These are phyloP conservation scores for Urochloa ruziziensis DNA, from an alignment of 176 grass and related monocot genomes.

Conservation along the genomic window DNA sequence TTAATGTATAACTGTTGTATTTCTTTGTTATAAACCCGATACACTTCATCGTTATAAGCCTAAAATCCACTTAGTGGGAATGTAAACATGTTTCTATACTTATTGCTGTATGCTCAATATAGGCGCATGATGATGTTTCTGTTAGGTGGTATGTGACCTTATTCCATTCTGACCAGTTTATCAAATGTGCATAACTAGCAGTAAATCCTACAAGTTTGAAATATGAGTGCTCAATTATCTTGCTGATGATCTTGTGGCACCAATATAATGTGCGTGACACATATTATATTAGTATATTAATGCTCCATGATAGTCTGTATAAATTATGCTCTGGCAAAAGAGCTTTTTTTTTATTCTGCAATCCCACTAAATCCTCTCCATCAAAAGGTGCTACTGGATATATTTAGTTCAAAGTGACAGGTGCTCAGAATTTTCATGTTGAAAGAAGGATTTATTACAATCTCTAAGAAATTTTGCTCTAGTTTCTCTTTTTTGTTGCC, in stretches of 20 bases:
- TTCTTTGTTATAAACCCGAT: not conserved
- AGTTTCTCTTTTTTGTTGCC: not conserved
- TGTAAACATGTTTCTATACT: not conserved
- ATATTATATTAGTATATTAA: not conserved
- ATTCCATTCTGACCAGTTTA: not conserved
- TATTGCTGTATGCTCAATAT: not conserved
- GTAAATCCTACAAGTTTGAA: not conserved
- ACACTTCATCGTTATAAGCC: not conserved
- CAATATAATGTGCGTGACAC: not conserved
- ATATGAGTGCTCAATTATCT: not conserved
- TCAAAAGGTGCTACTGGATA: not conserved
- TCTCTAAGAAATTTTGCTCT: constrained; percentile 13
- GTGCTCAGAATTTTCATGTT: constrained; percentile 3
- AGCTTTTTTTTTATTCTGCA: not conserved
- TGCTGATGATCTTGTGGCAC: not conserved
- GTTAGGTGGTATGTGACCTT: not conserved
- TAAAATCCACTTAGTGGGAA: not conserved
- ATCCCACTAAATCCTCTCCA: not conserved
- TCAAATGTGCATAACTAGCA: constrained; percentile 22
- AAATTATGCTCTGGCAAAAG: not conserved
- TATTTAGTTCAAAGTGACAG: not conserved
- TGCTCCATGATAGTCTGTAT: not conserved
- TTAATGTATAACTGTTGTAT: not conserved
- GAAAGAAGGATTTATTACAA: not conserved
- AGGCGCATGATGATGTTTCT: not conserved